Conservation (phyloP, 116 monocot species). For the Posidonia oceanica region DNA sequence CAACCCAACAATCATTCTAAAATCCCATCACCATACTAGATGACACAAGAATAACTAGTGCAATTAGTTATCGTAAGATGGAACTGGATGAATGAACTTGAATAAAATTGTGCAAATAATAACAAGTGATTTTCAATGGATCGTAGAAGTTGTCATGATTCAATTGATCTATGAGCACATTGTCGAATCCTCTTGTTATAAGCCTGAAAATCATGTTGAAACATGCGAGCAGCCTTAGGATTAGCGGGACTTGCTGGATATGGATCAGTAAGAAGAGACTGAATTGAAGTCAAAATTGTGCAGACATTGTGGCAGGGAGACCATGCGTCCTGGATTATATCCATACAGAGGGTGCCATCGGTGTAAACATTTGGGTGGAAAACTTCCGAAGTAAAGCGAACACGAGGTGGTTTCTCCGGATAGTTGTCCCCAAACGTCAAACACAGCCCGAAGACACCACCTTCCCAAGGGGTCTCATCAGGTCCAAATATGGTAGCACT, state of each 20-base stretch:
- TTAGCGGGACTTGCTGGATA: conserved; percentile 60
- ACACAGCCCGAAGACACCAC: conserved; percentile 43
- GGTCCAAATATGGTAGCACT: conserved; percentile 49
- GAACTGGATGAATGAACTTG: not conserved
- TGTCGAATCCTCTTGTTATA: conserved; percentile 48
- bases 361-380: conserved; percentile 55
- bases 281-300: conserved; percentile 51
- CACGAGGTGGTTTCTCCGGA: conserved; percentile 49
- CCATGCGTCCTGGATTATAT: conserved; percentile 59
- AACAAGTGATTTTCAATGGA: not conserved
- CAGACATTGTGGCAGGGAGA: conserved; percentile 57
- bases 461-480: conserved; percentile 52
- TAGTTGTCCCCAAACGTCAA: conserved; percentile 41
- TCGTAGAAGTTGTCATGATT: conserved; percentile 12
- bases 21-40: not conserved
- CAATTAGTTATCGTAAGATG: not conserved
- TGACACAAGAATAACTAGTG: not conserved
- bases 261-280: conserved; percentile 59
- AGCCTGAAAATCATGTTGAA: conserved; percentile 39
- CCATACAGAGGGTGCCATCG: conserved; percentile 57
- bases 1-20: not conserved
- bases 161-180: conserved; percentile 39
- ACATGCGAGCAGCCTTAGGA: conserved; percentile 47
- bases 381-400: conserved; percentile 46
- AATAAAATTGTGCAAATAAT: not conserved